These are phyloP conservation scores for Quaeritorhiza haematococci DNA, from an alignment of 371 early-diverging fungal genomes.

Conservation along the genomic window DNA sequence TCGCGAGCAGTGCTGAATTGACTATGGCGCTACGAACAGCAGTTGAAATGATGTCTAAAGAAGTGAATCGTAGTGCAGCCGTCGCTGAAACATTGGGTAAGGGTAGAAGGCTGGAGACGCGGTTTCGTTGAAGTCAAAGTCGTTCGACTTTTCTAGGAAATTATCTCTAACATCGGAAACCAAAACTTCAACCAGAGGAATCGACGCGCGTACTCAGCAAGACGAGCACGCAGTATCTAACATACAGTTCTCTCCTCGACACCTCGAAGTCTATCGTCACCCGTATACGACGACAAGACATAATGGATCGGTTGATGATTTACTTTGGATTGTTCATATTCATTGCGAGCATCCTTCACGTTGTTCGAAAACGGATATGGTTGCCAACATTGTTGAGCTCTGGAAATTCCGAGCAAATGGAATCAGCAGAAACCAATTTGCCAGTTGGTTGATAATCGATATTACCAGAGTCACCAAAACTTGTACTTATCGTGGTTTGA, in stretches of 20 bases:
- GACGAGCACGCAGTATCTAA: conserved; percentile 58
- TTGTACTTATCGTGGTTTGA: no score
- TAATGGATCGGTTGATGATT: conserved; percentile 64
- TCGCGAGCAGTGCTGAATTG: conserved; percentile 52
- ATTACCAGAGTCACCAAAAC: no score
- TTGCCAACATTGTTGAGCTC: no score
- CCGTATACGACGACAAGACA: conserved; percentile 65
- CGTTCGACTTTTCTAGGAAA: no score
- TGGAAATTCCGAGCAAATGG: no score
- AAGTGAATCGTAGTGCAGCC: conserved; percentile 64
- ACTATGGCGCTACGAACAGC: conserved; percentile 64
- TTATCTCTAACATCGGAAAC: no score
- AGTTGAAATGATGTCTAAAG: conserved; percentile 65
- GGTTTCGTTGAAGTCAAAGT: no score
- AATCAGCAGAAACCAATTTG: no score
- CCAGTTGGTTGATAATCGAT: no score
- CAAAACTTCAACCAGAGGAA: conserved; percentile 48
- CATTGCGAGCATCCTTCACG: conserved; percentile 55
- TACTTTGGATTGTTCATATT: conserved; percentile 61
- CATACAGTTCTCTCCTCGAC: conserved; percentile 52
- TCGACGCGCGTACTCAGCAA: conserved; percentile 54
- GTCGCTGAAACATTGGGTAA: conserved; percentile 63
- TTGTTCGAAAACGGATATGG: conserved; percentile 64
- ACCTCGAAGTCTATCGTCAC: conserved; percentile 61
- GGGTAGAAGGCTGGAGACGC: no score